Evolutionary conservation across 331 rosid genomes (phyloP).

Genomic region (Ulmus americana): DNA sequence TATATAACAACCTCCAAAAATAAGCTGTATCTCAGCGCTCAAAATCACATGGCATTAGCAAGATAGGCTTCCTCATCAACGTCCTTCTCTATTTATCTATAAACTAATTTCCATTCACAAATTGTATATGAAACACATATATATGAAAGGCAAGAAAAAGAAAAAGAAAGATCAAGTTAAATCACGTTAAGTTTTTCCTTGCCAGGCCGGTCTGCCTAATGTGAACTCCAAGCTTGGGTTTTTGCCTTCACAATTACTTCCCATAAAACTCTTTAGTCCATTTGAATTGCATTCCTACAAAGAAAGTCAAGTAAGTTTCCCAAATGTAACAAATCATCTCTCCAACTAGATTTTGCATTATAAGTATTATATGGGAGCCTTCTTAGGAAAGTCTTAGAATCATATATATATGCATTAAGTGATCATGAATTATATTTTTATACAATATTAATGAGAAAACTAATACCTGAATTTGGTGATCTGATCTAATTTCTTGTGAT

Average conservation of each 20-base stretch:
- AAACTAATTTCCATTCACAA: not conserved
- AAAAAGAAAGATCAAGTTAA: constrained; percentile 29
- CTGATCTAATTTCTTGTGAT: constrained; percentile 35
- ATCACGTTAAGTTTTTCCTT: constrained; percentile 38
- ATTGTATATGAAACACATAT: not conserved
- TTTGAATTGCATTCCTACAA: constrained; percentile 70
- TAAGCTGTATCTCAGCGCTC: no score
- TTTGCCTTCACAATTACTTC: constrained; percentile 54
- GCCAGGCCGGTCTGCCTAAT: constrained; percentile 89
- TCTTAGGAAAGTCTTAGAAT: no score
- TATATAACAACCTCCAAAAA: no score
- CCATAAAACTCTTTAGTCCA: constrained; percentile 43
- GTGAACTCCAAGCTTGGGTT: constrained; percentile 91
- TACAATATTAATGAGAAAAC: not conserved
- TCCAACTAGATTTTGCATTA: not conserved
- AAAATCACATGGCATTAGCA: no score
- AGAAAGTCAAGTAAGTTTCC: not conserved
- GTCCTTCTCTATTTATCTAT: not conserved
- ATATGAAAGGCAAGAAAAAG: not conserved
- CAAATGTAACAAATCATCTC: not conserved
- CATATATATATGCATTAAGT: no score
- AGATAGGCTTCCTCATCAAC: no score
- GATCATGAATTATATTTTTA: not conserved
- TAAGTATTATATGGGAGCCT: no score
- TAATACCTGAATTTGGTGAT: constrained; percentile 57